phyloP scores from a whole-genome alignment of 371 early-diverging fungal species.

The Actinomucor elegans region DNA sequence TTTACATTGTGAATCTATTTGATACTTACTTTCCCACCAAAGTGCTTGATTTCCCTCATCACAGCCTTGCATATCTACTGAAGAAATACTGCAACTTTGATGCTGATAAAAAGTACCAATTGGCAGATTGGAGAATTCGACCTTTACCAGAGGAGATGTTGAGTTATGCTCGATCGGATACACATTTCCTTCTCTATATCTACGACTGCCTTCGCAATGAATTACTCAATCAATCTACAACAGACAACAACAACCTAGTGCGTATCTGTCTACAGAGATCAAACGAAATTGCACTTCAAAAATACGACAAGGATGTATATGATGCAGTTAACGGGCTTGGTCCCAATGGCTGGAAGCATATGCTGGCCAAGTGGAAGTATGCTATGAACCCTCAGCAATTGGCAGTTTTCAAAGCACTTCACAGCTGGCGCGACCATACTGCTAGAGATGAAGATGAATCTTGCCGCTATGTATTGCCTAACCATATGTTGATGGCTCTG shows the following conservation, averaged over 20 bases:
- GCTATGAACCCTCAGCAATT: constrained; percentile 63
- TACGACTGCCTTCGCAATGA: constrained; percentile 91
- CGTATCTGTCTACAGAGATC: constrained; percentile 71
- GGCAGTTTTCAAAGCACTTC: constrained; percentile 83
- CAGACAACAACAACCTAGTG: constrained; percentile 64
- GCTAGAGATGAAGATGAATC: constrained; percentile 95
- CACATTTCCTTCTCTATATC: constrained; percentile 93
- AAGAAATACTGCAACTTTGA: constrained; percentile 75
- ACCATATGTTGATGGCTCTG: constrained; percentile 81
- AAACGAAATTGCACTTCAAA: constrained; percentile 59
- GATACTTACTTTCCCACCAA: constrained; percentile 96
- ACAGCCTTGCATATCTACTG: constrained; percentile 84
- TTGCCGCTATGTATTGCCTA: constrained; percentile 86
- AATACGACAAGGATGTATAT: constrained; percentile 80
- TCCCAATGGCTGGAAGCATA: constrained; percentile 72
- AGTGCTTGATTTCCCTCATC: constrained; percentile 67
- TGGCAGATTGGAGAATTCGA: constrained; percentile 97
- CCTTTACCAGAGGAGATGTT: constrained; percentile 93
- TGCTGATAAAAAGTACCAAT: constrained; percentile 92
- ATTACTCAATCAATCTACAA: constrained; percentile 56
- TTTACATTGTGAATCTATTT: constrained; percentile 94
- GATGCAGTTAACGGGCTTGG: constrained; percentile 75
- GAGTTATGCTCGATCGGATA: constrained; percentile 91
- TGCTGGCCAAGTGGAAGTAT: constrained; percentile 65
- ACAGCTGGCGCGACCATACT: constrained; percentile 88